Conservation (phyloP, 78 protist species). For the Bodo saltans region DNA sequence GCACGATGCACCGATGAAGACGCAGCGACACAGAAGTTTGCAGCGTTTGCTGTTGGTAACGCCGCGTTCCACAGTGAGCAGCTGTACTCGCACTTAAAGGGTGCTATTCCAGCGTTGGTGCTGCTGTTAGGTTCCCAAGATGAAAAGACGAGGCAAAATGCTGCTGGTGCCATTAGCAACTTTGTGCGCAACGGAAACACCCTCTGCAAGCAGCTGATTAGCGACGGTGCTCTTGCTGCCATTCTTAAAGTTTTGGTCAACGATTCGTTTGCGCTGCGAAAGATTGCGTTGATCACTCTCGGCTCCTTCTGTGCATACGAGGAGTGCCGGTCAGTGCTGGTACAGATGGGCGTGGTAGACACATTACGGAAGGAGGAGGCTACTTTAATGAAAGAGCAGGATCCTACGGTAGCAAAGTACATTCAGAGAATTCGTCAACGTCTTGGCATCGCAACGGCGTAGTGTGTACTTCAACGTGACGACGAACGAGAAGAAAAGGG, state of each 20-base stretch:
- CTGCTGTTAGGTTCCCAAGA: slow-evolving; percentile 22
- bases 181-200: slow-evolving; percentile 55
- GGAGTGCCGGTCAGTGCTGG: slow-evolving; percentile 15
- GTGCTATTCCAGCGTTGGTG: slow-evolving; percentile 30
- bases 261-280: background rate
- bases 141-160: slow-evolving; percentile 73
- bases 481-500: too few relatives aligned
- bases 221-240: slow-evolving; percentile 30
- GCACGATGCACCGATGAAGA: slow-evolving; percentile 44
- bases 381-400: too few relatives aligned
- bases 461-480: too few relatives aligned
- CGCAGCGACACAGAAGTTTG: slow-evolving; percentile 67
- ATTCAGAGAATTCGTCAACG: too few relatives aligned
- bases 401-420: too few relatives aligned
- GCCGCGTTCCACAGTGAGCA: slow-evolving; percentile 68
- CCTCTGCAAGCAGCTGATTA: background rate
- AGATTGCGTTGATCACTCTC: slow-evolving; percentile 42
- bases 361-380: too few relatives aligned
- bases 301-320: slow-evolving; percentile 30
- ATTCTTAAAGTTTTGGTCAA: background rate
- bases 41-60: slow-evolving; percentile 85
- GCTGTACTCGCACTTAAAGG: slow-evolving; percentile 37
- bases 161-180: slow-evolving; percentile 84
- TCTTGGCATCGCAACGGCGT: too few relatives aligned
- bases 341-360: too few relatives aligned